A percentile compares a stretch with the other conserved stretches of the same genome.
phyloP scores from a whole-genome alignment of 352 stramenopile genomes.

The Pythium monospermum region DNA sequence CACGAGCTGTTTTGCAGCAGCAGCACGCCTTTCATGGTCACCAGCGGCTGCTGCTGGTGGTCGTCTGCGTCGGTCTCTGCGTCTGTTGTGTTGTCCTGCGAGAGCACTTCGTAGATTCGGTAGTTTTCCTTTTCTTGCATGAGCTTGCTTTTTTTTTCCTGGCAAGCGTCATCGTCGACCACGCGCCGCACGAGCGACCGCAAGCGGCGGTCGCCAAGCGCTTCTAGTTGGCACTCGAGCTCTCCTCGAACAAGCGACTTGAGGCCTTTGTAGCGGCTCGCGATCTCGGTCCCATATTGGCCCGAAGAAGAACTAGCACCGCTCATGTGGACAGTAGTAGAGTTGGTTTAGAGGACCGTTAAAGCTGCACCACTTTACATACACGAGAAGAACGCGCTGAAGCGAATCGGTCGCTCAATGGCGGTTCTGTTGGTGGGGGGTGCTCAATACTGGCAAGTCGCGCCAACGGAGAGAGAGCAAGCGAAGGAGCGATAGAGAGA shows the following conservation, averaged over 20 bases:
- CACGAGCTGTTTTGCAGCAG: constrained; percentile 62
- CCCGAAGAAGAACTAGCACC: too few relatives aligned
- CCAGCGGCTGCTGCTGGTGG: constrained; percentile 25
- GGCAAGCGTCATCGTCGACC: constrained; percentile 50
- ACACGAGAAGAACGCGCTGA: too few relatives aligned
- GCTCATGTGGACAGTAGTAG: too few relatives aligned
- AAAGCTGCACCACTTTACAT: too few relatives aligned
- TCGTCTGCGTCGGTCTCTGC: constrained; percentile 19
- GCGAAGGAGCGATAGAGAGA: background rate
- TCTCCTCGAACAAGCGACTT: too few relatives aligned
- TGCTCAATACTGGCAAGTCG: too few relatives aligned
- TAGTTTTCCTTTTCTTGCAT: constrained; percentile 78
- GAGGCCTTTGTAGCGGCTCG: constrained; percentile 62
- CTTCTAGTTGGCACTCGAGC: constrained; percentile 36
- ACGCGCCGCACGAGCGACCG: constrained; percentile 63
- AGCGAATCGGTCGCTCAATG: too few relatives aligned
- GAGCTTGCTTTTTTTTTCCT: constrained; percentile 34
- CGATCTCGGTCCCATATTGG: constrained; percentile 50
- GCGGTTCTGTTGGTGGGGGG: too few relatives aligned
- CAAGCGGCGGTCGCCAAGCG: constrained; percentile 40
- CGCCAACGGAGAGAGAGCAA: background rate
- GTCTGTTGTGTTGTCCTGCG: background rate
- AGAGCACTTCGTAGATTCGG: constrained; percentile 64
- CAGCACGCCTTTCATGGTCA: constrained; percentile 71
- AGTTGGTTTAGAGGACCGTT: too few relatives aligned